Conservation (phyloP, 257 asterid genomes). For the Ajuga chamaepitys region DNA sequence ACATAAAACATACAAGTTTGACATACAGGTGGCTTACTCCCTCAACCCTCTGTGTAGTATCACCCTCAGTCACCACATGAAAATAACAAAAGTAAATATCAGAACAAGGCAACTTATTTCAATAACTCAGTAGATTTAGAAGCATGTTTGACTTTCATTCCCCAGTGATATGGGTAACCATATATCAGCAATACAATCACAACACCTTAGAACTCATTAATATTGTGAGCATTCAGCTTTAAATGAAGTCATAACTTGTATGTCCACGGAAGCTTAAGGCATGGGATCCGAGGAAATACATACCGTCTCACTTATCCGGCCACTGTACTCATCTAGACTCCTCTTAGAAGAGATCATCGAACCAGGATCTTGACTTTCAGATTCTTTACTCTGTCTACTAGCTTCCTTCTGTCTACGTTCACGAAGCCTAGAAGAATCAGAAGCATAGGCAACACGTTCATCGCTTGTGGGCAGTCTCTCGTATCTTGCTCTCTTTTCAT, state of each 20-base stretch:
- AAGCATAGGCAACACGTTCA: conserved; percentile 46
- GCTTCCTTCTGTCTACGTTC: conserved; percentile 52
- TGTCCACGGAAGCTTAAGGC: conserved; percentile 20
- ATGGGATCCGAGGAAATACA: conserved; percentile 38
- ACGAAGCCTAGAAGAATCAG: conserved; percentile 50
- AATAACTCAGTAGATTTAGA: conserved; percentile 3
- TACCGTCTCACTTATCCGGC: conserved; percentile 71
- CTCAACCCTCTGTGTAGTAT: neutral
- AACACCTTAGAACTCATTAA: conserved; percentile 12
- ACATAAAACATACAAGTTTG: neutral
- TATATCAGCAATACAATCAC: conserved; percentile 4
- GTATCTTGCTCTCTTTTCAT: conserved; percentile 62
- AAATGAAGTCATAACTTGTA: conserved; percentile 2
- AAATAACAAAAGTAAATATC: neutral
- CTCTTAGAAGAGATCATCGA: conserved; percentile 43
- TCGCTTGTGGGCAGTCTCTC: conserved; percentile 57
- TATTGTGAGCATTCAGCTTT: conserved; percentile 18
- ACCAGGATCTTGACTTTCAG: conserved; percentile 50
- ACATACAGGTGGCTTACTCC: neutral
- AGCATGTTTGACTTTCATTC: neutral
- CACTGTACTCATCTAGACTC: conserved; percentile 52
- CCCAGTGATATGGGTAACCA: conserved; percentile 7
- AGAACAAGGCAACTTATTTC: conserved; percentile 3
- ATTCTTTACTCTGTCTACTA: conserved; percentile 61
- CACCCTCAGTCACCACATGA: neutral